Conservation (phyloP, 2,329 filamentous ascomycete species). For the Xylariaceae sp. region DNA sequence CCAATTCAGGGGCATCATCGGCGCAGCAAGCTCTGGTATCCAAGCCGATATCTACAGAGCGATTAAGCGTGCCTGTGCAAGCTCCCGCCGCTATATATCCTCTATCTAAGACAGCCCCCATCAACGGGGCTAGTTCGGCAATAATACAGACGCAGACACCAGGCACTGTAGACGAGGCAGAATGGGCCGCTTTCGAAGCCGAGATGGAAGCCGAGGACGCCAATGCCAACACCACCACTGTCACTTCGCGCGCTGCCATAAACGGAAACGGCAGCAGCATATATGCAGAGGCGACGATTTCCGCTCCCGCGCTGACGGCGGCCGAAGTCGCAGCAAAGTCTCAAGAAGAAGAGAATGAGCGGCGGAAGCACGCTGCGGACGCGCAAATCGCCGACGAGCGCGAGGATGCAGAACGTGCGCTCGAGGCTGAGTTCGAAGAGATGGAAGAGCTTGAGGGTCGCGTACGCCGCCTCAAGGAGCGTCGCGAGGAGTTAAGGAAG, state of each 20-base stretch:
- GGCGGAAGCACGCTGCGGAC: constrained; percentile 50
- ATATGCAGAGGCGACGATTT: constrained; percentile 57
- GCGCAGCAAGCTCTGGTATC: constrained; percentile 6
- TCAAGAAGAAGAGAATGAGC: constrained; percentile 47
- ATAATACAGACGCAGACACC: constrained; percentile 6
- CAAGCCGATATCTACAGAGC: constrained; percentile 24
- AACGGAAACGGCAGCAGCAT: constrained; percentile 23
- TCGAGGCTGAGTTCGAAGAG: constrained; percentile 77
- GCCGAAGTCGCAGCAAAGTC: constrained; percentile 57
- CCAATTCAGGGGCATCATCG: constrained; percentile 8
- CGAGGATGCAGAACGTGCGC: constrained; percentile 68
- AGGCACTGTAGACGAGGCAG: constrained; percentile 61
- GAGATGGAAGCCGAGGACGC: constrained; percentile 57
- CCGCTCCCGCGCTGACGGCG: constrained; percentile 63
- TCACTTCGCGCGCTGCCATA: background rate
- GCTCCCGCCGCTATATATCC: background rate
- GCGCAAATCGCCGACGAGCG: constrained; percentile 60
- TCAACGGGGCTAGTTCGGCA: too few species aligned
- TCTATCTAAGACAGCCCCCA: background rate
- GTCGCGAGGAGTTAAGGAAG: constrained; percentile 61
- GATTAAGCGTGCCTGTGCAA: constrained; percentile 11
- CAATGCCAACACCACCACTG: constrained; percentile 17
- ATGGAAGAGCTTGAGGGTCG: constrained; percentile 76
- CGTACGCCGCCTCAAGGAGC: constrained; percentile 64
- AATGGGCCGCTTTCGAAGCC: constrained; percentile 84